Percentiles rank a stretch among this genome's conserved stretches.
Evolutionary conservation across 2,329 filamentous ascomycete species (phyloP).

Genomic region (Pseudogymnoascus sp.): DNA sequence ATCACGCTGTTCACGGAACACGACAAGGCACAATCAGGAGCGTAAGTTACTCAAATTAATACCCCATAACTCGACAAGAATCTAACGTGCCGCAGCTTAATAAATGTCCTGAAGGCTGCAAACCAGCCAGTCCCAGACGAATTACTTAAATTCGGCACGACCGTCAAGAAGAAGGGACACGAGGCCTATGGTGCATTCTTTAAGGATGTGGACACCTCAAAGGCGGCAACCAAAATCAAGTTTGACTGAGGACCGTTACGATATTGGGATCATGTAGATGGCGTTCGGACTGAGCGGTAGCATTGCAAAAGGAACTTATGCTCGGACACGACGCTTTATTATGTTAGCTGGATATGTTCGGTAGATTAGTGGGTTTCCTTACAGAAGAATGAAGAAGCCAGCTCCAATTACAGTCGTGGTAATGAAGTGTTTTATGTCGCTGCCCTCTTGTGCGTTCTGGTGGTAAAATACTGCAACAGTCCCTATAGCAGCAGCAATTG

Average conservation of each 20-base stretch:
- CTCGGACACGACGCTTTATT: constrained; percentile 45
- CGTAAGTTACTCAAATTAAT: constrained; percentile 48
- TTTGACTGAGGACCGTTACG: constrained; percentile 55
- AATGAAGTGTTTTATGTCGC: not conserved
- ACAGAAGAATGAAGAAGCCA: constrained; percentile 10
- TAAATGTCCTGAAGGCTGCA: constrained; percentile 92
- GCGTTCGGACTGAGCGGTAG: constrained; percentile 33
- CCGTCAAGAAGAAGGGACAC: constrained; percentile 98
- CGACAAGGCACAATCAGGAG: constrained; percentile 86
- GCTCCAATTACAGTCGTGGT: constrained; percentile 4
- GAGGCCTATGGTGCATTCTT: constrained; percentile 92
- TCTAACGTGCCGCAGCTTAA: constrained; percentile 47
- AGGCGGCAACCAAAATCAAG: constrained; percentile 84
- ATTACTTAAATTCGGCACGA: constrained; percentile 90
- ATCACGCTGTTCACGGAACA: constrained; percentile 93
- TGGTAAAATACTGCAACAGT: constrained; percentile 35
- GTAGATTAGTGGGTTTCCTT: constrained; percentile 29
- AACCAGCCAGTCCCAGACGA: constrained; percentile 86
- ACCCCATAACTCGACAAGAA: not conserved
- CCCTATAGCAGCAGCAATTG: constrained; percentile 38
- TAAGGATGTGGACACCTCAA: constrained; percentile 78
- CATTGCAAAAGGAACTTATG: constrained; percentile 46
- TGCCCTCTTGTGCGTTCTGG: constrained; percentile 1
- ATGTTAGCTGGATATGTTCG: constrained; percentile 16
- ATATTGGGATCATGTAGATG: constrained; percentile 10